Percentiles rank a stretch among this genome's conserved stretches.
Conservation (phyloP, 2,329 filamentous ascomycete species). For the Colletotrichum musae region DNA sequence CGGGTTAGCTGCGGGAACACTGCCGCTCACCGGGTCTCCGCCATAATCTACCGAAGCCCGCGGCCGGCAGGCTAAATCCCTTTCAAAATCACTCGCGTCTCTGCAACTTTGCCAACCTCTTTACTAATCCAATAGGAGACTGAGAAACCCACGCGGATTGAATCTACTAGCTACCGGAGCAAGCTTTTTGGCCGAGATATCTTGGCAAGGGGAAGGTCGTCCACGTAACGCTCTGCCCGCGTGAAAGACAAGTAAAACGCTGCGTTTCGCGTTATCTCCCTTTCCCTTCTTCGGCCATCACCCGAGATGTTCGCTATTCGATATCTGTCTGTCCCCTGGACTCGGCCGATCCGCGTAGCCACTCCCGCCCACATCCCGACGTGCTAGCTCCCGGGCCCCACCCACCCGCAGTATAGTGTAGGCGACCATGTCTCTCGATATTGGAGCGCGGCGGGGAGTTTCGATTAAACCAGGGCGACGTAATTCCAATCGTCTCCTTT, state of each 20-base stretch:
- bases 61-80: too few relatives aligned
- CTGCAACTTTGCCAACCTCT: neutral
- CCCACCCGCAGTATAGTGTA: conserved; percentile 5
- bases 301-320: conserved; percentile 1
- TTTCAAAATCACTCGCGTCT: neutral
- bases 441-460: neutral
- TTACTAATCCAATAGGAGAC: conserved; percentile 6
- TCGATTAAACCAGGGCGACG: conserved; percentile 21
- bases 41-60: conserved; percentile 17
- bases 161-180: conserved; percentile 14
- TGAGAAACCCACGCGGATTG: conserved; percentile 29
- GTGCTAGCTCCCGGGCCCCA: conserved; percentile 14
- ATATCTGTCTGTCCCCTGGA: conserved; percentile 11
- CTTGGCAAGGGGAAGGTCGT: conserved; percentile 23
- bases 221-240: conserved; percentile 21
- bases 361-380: conserved; percentile 36
- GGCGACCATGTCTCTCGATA: neutral
- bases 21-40: conserved; percentile 19
- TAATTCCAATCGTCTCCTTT: conserved; percentile 26
- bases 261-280: neutral
- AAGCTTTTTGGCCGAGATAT: conserved; percentile 12
- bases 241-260: neutral
- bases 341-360: conserved; percentile 36
- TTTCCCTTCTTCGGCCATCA: conserved; percentile 7
- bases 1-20: neutral